These are phyloP conservation scores for Chlamydomonas applanata DNA, from an alignment of 139 green algal species.

Conservation along the genomic window DNA sequence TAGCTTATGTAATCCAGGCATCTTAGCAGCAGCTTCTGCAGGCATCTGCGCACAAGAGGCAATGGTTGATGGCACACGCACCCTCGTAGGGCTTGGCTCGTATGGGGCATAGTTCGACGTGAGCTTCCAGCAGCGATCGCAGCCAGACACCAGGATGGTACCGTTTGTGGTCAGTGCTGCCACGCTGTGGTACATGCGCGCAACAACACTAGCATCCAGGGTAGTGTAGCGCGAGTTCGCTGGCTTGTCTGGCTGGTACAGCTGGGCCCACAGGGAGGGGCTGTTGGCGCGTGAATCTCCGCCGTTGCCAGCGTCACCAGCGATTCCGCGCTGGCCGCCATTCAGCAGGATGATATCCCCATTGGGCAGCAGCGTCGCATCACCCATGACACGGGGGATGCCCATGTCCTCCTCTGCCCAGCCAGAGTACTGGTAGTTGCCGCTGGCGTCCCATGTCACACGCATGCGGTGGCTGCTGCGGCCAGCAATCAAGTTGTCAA, in stretches of 20 bases:
- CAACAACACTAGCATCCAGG: slow-evolving; percentile 20
- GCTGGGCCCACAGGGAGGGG: slow-evolving; percentile 27
- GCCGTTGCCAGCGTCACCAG: slow-evolving; percentile 30
- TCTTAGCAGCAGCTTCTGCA: too few relatives aligned
- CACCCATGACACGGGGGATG: slow-evolving; percentile 1
- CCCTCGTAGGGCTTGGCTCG: too few relatives aligned
- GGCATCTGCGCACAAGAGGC: too few relatives aligned
- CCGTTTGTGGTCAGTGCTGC: slow-evolving; percentile 34
- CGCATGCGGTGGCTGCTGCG: background rate
- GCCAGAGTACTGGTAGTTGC: background rate
- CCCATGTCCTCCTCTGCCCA: slow-evolving; percentile 9
- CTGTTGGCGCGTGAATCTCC: slow-evolving; percentile 24
- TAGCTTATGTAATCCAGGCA: too few relatives aligned
- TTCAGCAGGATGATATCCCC: slow-evolving; percentile 23
- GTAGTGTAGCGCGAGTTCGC: slow-evolving; percentile 7
- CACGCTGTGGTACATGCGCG: slow-evolving; percentile 35
- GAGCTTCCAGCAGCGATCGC: slow-evolving; percentile 28
- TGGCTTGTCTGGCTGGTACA: slow-evolving; percentile 28
- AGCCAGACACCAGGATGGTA: slow-evolving; percentile 31
- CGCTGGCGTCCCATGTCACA: background rate
- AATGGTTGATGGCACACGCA: too few relatives aligned
- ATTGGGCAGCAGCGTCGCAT: slow-evolving; percentile 6
- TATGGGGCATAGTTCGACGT: background rate
- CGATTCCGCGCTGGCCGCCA: slow-evolving; percentile 18
- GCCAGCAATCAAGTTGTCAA: background rate